Evolutionary conservation across 176 grass and related monocot species (phyloP).

Genomic region (Triticum urartu): DNA sequence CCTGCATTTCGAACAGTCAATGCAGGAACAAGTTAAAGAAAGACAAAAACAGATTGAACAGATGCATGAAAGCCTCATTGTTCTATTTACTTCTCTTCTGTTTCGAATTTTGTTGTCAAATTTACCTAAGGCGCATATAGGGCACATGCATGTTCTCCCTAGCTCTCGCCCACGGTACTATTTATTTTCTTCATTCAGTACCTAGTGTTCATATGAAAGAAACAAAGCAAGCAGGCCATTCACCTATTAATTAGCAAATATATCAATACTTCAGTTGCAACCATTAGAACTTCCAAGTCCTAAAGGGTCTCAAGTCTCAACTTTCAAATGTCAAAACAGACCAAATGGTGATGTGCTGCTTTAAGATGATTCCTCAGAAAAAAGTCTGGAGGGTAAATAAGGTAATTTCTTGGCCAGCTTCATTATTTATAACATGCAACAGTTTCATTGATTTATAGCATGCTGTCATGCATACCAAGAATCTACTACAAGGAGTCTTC

Average conservation of each 20-base stretch:
- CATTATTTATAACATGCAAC: background rate
- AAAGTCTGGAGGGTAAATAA: background rate
- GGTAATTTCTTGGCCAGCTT: background rate
- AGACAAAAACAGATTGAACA: too few relatives aligned
- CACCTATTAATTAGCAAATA: background rate
- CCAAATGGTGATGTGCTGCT: background rate
- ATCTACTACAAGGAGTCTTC: background rate
- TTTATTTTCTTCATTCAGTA: background rate
- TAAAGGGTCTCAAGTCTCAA: background rate
- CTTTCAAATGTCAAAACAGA: background rate
- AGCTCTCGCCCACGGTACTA: background rate
- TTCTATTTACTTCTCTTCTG: too few relatives aligned
- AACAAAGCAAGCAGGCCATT: background rate
- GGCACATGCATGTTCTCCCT: too few relatives aligned
- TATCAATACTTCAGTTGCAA: background rate
- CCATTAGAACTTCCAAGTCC: constrained; percentile 8
- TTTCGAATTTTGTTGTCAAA: too few relatives aligned
- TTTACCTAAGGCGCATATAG: too few relatives aligned
- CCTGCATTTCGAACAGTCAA: constrained; percentile 7
- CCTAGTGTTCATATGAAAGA: background rate
- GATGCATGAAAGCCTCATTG: too few relatives aligned
- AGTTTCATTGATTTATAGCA: background rate
- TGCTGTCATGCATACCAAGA: background rate
- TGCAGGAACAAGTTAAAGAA: background rate
- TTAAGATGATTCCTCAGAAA: constrained; percentile 12